A percentile compares a stretch with the other conserved stretches of the same genome.
These are phyloP conservation scores for Botryotinia narcissicola DNA, from an alignment of 2,329 filamentous ascomycete species.

Conservation along the genomic window DNA sequence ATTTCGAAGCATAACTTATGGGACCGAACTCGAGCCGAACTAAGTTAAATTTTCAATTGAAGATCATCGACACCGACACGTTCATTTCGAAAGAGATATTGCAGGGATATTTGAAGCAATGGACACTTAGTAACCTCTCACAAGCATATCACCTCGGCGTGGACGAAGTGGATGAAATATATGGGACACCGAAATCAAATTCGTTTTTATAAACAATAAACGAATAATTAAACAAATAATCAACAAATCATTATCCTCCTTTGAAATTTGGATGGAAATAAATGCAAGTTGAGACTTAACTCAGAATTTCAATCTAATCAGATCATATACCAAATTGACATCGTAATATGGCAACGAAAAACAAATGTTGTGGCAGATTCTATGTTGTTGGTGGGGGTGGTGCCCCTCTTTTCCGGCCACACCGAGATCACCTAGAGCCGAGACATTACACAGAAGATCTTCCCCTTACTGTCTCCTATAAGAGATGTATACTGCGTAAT, in stretches of 20 bases:
- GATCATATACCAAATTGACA: neutral
- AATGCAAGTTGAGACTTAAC: neutral
- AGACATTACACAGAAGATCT: neutral
- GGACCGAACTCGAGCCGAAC: neutral
- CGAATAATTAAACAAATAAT: neutral
- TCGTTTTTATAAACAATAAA: neutral
- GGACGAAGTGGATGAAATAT: neutral
- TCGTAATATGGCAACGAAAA: neutral
- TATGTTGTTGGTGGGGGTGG: neutral
- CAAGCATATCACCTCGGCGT: neutral
- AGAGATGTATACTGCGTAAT: neutral
- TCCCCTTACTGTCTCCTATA: neutral
- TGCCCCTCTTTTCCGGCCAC: neutral
- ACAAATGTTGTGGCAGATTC: neutral
- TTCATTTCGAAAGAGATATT: neutral
- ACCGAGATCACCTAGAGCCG: neutral
- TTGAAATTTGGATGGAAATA: neutral
- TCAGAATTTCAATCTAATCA: neutral
- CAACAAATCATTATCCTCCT: neutral
- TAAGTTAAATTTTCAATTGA: neutral
- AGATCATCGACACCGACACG: neutral
- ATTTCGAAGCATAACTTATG: neutral
- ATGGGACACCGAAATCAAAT: neutral
- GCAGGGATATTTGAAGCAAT: neutral
- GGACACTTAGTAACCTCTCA: neutral